phyloP scores from a whole-genome alignment of 2,329 filamentous ascomycete species.

The Phaeosphaeriaceae sp. region DNA sequence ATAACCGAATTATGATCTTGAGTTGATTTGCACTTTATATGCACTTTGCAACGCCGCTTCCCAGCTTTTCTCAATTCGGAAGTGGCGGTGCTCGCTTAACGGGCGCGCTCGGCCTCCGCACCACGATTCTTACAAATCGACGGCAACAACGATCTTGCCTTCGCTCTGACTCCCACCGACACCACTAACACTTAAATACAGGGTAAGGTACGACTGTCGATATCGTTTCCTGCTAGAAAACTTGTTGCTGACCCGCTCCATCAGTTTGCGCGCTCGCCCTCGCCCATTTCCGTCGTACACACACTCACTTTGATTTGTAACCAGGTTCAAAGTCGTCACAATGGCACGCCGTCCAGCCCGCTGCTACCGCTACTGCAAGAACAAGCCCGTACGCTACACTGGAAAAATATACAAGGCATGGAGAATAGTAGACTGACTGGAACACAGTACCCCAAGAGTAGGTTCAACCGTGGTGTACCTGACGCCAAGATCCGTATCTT shows the following conservation, averaged over 20 bases:
- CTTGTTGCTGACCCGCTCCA: constrained; percentile 1
- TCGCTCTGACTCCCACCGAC: constrained; percentile 23
- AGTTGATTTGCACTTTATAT: background rate
- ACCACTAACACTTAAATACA: constrained; percentile 38
- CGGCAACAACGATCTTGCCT: constrained; percentile 15
- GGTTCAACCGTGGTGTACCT: constrained; percentile 99
- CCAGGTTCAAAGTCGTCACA: constrained; percentile 67
- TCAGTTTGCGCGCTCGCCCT: constrained; percentile 7
- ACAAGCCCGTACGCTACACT: constrained; percentile 75
- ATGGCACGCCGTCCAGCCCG: constrained; percentile 99
- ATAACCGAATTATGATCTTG: no score
- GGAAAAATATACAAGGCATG: constrained; percentile 16
- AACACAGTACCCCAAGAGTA: constrained; percentile 97
- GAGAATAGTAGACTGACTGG: constrained; percentile 32
- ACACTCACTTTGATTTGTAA: constrained; percentile 57
- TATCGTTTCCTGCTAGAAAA: background rate
- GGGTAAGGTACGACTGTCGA: constrained; percentile 36
- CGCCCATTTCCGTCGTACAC: constrained; percentile 13
- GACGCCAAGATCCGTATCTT: constrained; percentile 91
- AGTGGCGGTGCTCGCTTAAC: constrained; percentile 20
- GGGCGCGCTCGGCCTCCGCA: constrained; percentile 5
- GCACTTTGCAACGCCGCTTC: background rate
- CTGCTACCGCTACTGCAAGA: constrained; percentile 99
- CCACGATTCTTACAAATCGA: constrained; percentile 22
- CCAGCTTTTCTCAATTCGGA: constrained; percentile 6